A percentile compares a stretch with the other conserved stretches of the same genome.
Evolutionary conservation across 345 rosid genomes (phyloP).

Genomic region (Citrus mangshanensis): DNA sequence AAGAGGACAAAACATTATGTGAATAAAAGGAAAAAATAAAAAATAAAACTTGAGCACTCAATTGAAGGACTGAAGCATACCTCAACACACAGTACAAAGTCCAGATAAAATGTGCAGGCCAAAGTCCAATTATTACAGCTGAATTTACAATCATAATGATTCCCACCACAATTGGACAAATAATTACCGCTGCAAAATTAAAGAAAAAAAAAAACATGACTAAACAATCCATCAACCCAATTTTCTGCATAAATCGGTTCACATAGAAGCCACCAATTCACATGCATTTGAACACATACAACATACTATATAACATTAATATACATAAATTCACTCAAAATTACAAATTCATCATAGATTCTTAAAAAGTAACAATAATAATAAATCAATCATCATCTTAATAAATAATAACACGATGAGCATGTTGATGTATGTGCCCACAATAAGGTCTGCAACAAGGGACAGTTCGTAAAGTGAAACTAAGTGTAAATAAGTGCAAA

Average conservation of each 20-base stretch:
- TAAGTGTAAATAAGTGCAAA: neutral
- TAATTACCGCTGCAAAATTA: slow-evolving; percentile 39
- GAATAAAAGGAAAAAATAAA: neutral
- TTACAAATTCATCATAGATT: neutral
- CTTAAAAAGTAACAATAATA: too few relatives aligned
- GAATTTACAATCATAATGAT: slow-evolving; percentile 56
- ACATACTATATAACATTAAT: neutral
- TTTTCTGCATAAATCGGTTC: neutral
- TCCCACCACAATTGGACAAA: slow-evolving; percentile 51
- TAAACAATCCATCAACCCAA: neutral
- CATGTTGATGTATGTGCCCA: neutral
- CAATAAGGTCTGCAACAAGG: neutral
- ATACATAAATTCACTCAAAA: neutral
- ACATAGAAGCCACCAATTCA: neutral
- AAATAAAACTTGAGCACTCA: neutral
- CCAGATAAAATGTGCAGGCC: slow-evolving; percentile 81
- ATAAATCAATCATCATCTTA: neutral
- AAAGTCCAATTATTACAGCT: slow-evolving; percentile 63
- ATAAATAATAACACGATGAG: neutral
- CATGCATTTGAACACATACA: neutral
- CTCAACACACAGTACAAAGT: slow-evolving; percentile 70
- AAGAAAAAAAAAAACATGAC: neutral
- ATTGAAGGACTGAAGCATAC: slow-evolving; percentile 24
- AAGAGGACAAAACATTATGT: neutral
- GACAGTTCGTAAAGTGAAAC: neutral